phyloP scores from a whole-genome alignment of 768 basidiomycete species.

The Suillus subaureus region DNA sequence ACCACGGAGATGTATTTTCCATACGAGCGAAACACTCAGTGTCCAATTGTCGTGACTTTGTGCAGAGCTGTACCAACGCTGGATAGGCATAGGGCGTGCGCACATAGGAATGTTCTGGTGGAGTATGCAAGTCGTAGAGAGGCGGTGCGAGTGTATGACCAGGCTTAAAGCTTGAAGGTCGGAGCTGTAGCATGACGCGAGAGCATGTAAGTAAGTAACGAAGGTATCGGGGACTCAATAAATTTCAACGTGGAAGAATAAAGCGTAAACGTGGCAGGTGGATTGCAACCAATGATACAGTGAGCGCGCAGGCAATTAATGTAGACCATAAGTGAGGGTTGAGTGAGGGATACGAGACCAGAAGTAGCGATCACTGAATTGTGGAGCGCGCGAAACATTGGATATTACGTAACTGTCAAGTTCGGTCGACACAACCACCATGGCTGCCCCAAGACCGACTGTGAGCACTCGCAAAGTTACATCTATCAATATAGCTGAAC shows the following conservation, averaged over 20 bases:
- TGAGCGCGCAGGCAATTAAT: not conserved
- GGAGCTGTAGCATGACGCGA: not conserved
- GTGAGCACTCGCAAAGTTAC: constrained; percentile 36
- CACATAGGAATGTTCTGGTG: constrained; percentile 20
- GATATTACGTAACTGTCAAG: constrained; percentile 7
- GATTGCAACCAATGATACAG: not conserved
- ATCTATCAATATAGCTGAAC: constrained; percentile 5
- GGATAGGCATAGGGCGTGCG: constrained; percentile 22
- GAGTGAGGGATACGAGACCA: not conserved
- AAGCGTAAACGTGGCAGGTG: no score
- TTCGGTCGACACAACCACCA: constrained; percentile 28
- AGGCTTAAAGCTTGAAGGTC: not conserved
- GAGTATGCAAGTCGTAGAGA: constrained; percentile 1
- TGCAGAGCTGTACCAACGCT: constrained; percentile 22
- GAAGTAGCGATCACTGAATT: no score
- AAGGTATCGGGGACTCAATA: not conserved
- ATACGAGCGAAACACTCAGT: constrained; percentile 11
- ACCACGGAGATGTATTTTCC: not conserved
- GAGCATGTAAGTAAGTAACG: not conserved
- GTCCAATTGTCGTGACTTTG: constrained; percentile 24
- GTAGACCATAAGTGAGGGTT: not conserved
- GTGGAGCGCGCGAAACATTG: not conserved
- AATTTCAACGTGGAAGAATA: not conserved
- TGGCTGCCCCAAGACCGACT: constrained; percentile 73
- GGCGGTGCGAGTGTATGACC: not conserved